Evolutionary conservation across 2,329 filamentous ascomycete genomes (phyloP).

Genomic region (Microascus cirrosus): DNA sequence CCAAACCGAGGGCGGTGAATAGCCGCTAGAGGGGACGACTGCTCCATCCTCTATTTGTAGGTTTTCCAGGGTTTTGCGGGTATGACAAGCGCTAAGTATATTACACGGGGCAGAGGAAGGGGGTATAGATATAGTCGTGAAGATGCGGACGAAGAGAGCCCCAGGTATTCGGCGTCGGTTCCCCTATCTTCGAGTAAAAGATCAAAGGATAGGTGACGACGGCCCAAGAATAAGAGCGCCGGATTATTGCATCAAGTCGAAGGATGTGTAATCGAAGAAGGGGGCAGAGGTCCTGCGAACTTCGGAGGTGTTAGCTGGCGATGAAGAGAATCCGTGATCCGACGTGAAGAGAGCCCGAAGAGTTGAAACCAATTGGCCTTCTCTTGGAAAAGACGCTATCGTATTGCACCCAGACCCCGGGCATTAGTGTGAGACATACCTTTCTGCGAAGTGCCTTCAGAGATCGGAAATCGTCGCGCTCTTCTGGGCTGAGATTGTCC

Average conservation of each 20-base stretch:
- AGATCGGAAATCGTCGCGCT: background rate
- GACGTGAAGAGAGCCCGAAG: background rate
- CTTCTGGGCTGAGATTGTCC: background rate
- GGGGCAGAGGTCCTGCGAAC: background rate
- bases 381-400: background rate
- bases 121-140: background rate
- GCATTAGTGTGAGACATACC: constrained; percentile 3
- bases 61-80: background rate
- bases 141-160: background rate
- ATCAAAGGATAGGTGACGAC: background rate
- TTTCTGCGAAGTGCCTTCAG: background rate
- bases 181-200: background rate
- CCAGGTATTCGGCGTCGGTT: background rate
- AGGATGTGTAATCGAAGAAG: background rate
- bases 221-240: background rate
- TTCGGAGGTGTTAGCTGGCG: background rate
- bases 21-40: constrained; percentile 86
- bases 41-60: constrained; percentile 54
- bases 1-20: constrained; percentile 64
- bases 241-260: background rate
- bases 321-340: background rate
- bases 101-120: background rate
- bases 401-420: background rate
- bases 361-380: background rate
- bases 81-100: background rate